These are phyloP conservation scores for Macrophomina pseudophaseolina DNA, from an alignment of 2,329 filamentous ascomycete genomes.

Conservation along the genomic window DNA sequence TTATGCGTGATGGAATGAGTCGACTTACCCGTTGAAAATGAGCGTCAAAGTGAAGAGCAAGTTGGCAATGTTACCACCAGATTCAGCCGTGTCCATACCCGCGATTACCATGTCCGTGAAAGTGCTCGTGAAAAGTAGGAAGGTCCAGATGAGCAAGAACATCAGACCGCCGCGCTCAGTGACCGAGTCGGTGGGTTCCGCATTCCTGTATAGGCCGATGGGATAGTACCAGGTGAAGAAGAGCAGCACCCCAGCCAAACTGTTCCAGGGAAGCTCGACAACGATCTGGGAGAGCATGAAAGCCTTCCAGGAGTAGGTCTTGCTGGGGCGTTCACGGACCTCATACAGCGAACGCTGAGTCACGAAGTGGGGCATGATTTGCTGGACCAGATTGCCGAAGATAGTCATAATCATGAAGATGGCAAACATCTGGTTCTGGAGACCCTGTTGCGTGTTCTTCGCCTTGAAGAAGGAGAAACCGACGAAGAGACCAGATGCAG, in stretches of 20 bases:
- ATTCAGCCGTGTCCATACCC: slow-evolving; percentile 72
- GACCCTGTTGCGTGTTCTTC: slow-evolving; percentile 71
- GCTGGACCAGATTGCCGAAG: slow-evolving; percentile 75
- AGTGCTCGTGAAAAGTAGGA: slow-evolving; percentile 76
- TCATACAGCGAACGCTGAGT: slow-evolving; percentile 78
- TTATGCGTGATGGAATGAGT: neutral
- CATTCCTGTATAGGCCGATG: slow-evolving; percentile 72
- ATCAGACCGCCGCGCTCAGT: slow-evolving; percentile 73
- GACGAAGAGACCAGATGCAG: slow-evolving; percentile 71
- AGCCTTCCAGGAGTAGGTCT: slow-evolving; percentile 79
- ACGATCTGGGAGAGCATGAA: slow-evolving; percentile 81
- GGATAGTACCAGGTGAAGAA: slow-evolving; percentile 83
- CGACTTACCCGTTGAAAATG: slow-evolving; percentile 63
- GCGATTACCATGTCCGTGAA: slow-evolving; percentile 77
- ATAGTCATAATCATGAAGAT: slow-evolving; percentile 78
- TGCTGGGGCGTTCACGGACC: slow-evolving; percentile 79
- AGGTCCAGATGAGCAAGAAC: slow-evolving; percentile 72
- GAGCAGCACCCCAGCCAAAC: slow-evolving; percentile 70
- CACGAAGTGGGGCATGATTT: slow-evolving; percentile 81
- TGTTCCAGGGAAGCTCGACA: slow-evolving; percentile 81
- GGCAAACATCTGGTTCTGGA: slow-evolving; percentile 81
- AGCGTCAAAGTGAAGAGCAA: slow-evolving; percentile 71
- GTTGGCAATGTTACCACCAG: slow-evolving; percentile 71
- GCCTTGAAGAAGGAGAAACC: slow-evolving; percentile 77
- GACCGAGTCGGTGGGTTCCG: slow-evolving; percentile 61